Percentiles rank a stretch among this genome's conserved stretches.
These are phyloP conservation scores for Cladobotryum mycophilum DNA, from an alignment of 2,329 filamentous ascomycete species.

Conservation along the genomic window DNA sequence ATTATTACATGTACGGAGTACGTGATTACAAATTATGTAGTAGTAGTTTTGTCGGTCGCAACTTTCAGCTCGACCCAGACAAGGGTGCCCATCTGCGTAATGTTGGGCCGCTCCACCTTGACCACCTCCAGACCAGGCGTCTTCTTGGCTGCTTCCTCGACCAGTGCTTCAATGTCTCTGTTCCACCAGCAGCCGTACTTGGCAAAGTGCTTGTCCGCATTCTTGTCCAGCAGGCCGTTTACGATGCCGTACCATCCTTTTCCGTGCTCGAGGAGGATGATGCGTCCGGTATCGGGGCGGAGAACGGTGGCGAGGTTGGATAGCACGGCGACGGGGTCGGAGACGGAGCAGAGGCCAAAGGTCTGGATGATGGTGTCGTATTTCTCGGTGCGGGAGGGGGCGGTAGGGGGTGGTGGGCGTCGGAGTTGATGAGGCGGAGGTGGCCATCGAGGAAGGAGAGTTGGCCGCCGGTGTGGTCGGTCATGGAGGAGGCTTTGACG, in stretches of 20 bases:
- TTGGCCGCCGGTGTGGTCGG: slow-evolving; percentile 30
- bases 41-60: slow-evolving; percentile 13
- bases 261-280: slow-evolving; percentile 58
- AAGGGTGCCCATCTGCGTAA: slow-evolving; percentile 51
- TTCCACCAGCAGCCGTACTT: slow-evolving; percentile 66
- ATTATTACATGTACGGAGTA: too few species aligned
- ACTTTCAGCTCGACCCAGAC: slow-evolving; percentile 52
- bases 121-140: slow-evolving; percentile 53
- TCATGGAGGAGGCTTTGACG: slow-evolving; percentile 27
- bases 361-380: slow-evolving; percentile 61
- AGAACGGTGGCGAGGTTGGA: slow-evolving; percentile 46
- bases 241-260: slow-evolving; percentile 48
- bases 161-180: slow-evolving; percentile 51
- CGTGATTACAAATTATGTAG: too few species aligned
- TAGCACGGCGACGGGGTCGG: slow-evolving; percentile 48
- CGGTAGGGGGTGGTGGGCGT: slow-evolving; percentile 41
- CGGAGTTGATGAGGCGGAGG: slow-evolving; percentile 43
- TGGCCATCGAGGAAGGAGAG: slow-evolving; percentile 33
- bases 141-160: slow-evolving; percentile 40
- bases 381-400: slow-evolving; percentile 33
- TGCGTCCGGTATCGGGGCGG: slow-evolving; percentile 50
- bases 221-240: slow-evolving; percentile 50
- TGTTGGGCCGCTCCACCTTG: slow-evolving; percentile 44
- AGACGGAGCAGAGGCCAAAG: slow-evolving; percentile 58
- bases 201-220: slow-evolving; percentile 49